Conservation (phyloP, 768 basidiomycete genomes). For the Rossbeevera mucosa region DNA sequence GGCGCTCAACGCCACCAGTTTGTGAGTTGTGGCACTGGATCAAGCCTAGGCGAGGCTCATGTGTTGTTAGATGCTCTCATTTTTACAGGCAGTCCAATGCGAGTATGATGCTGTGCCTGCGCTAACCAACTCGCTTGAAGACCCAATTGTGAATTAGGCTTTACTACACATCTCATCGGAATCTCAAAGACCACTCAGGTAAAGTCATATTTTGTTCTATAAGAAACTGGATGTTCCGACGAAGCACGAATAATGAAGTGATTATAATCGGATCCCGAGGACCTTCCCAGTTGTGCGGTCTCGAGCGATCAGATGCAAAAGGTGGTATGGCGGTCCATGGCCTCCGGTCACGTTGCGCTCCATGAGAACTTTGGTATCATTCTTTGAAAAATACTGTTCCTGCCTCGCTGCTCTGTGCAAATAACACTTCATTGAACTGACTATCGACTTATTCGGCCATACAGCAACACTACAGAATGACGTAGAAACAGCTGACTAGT, state of each 20-base stretch:
- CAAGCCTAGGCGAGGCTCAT: background rate
- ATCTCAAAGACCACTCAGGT: background rate
- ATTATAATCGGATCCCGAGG: background rate
- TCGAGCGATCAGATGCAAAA: background rate
- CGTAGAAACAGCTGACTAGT: background rate
- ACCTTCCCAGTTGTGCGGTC: background rate
- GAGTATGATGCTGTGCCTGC: constrained; percentile 37
- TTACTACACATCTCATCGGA: background rate
- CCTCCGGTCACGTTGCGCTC: background rate
- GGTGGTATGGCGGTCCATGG: background rate
- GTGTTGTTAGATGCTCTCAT: constrained; percentile 53
- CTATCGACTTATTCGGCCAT: background rate
- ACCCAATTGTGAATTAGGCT: background rate
- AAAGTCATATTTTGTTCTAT: background rate
- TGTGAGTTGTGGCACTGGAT: constrained; percentile 37
- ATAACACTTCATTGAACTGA: background rate
- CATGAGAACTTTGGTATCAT: background rate
- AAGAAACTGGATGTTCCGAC: background rate
- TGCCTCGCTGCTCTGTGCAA: background rate
- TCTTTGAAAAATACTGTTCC: background rate
- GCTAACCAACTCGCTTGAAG: background rate
- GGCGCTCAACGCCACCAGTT: constrained; percentile 69
- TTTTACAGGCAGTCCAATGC: constrained; percentile 53
- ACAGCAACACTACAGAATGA: background rate
- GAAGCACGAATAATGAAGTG: background rate